Evolutionary conservation across 768 basidiomycete species (phyloP).

Genomic region (Asterophora parasitica): DNA sequence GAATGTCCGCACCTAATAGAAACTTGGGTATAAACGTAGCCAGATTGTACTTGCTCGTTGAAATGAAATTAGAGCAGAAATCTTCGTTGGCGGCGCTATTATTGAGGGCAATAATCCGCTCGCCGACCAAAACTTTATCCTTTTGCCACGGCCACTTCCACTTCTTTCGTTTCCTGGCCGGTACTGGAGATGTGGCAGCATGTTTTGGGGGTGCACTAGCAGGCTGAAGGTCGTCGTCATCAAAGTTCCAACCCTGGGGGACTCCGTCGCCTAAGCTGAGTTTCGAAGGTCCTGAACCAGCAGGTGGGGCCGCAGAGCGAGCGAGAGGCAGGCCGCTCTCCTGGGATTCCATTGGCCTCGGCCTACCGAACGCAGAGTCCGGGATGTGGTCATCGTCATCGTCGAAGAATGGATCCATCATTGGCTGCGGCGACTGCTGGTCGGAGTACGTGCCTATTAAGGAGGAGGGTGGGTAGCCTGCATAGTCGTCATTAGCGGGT

Average conservation of each 20-base stretch:
- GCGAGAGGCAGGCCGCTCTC: conserved; percentile 58
- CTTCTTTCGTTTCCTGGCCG: conserved; percentile 29
- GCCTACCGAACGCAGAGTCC: conserved; percentile 62
- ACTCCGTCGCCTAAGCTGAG: conserved; percentile 38
- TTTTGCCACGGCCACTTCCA: conserved; percentile 89
- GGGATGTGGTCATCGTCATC: conserved; percentile 73
- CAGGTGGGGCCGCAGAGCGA: conserved; percentile 54
- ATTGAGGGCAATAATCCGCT: conserved; percentile 81
- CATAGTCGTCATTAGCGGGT: conserved; percentile 50
- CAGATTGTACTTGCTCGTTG: conserved; percentile 93
- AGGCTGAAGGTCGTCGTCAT: conserved; percentile 55
- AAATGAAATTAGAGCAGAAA: conserved; percentile 78
- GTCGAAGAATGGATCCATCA: conserved; percentile 83
- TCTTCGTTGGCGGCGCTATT: conserved; percentile 61
- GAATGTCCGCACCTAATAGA: conserved; percentile 61
- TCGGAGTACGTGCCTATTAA: conserved; percentile 36
- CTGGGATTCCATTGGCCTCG: conserved; percentile 45
- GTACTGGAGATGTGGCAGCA: conserved; percentile 33
- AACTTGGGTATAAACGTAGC: conserved; percentile 91
- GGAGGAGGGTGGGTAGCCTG: conserved; percentile 57
- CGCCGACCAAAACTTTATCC: conserved; percentile 58
- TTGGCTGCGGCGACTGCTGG: conserved; percentile 40
- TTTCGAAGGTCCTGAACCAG: conserved; percentile 50
- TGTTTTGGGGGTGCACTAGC: conserved; percentile 34
- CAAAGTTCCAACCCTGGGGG: conserved; percentile 71